Conservation (phyloP, 73 alveolate genomes). For the Breviolum minutum region DNA sequence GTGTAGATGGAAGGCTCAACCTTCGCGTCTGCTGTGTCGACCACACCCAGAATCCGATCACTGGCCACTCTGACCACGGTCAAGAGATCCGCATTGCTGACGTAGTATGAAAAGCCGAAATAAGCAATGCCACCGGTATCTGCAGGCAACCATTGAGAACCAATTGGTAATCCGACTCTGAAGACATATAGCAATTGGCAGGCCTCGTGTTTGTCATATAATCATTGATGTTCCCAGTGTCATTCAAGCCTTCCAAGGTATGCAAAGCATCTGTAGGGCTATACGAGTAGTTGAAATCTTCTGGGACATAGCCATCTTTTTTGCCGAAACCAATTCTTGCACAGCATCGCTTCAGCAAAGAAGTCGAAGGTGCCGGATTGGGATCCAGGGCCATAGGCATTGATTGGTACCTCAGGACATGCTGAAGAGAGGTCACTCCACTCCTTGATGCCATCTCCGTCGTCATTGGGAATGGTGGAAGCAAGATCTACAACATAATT, state of each 20-base stretch:
- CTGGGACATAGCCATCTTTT: not conserved
- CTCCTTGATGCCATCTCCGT: conserved; percentile 60
- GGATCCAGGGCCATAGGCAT: conserved; percentile 65
- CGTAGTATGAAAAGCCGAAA: conserved; percentile 66
- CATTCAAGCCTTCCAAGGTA: not conserved
- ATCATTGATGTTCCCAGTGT: not conserved
- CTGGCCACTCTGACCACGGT: conserved; percentile 50
- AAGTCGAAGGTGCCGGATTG: conserved; percentile 81
- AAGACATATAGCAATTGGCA: conserved; percentile 48
- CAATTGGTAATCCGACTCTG: conserved; percentile 50
- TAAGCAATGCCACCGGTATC: conserved; percentile 71
- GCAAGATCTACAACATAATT: conserved; percentile 22
- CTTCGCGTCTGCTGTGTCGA: conserved; percentile 60
- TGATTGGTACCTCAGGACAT: conserved; percentile 60
- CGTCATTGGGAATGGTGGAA: conserved; percentile 67
- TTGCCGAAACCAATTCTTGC: conserved; percentile 42
- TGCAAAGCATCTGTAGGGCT: not conserved
- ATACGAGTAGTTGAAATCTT: conserved; percentile 13
- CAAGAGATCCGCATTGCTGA: not conserved
- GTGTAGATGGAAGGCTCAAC: conserved; percentile 78
- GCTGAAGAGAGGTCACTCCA: conserved; percentile 35
- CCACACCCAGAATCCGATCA: conserved; percentile 35
- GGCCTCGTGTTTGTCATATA: not conserved
- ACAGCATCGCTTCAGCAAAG: conserved; percentile 62
- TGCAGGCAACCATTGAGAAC: conserved; percentile 25